A percentile compares a stretch with the other conserved stretches of the same genome.
Evolutionary conservation across 2,329 filamentous ascomycete species (phyloP).

Genomic region (Penicillium sp.): DNA sequence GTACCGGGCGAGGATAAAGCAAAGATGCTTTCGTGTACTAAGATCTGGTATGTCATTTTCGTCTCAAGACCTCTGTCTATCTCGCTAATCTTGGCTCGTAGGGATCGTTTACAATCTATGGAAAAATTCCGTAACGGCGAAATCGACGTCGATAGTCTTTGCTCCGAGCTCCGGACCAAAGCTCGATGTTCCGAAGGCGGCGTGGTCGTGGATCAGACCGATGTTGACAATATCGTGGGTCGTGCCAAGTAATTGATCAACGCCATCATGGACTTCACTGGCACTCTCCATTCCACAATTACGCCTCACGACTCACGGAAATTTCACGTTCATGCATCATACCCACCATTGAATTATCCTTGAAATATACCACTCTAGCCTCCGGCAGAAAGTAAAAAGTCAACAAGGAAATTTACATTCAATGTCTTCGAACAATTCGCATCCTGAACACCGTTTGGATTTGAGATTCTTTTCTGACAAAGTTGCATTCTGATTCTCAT

Average conservation of each 20-base stretch:
- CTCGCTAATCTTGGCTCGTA: slow-evolving; percentile 47
- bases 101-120: slow-evolving; percentile 84
- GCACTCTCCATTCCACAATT: slow-evolving; percentile 1
- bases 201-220: slow-evolving; percentile 79
- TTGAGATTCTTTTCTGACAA: background rate
- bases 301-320: slow-evolving; percentile 19
- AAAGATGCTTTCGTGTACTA: slow-evolving; percentile 73
- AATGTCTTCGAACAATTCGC: too few species aligned
- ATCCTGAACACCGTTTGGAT: background rate
- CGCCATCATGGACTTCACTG: slow-evolving; percentile 1
- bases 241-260: slow-evolving; percentile 26
- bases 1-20: slow-evolving; percentile 56
- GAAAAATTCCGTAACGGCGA: slow-evolving; percentile 83
- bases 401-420: slow-evolving; percentile 8
- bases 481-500: slow-evolving; percentile 1
- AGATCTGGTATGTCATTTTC: slow-evolving; percentile 75
- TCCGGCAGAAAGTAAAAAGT: slow-evolving; percentile 17
- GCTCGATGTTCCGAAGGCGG: slow-evolving; percentile 87
- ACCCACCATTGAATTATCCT: slow-evolving; percentile 18
- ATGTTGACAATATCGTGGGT: slow-evolving; percentile 73
- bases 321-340: slow-evolving; percentile 11
- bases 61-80: background rate
- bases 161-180: slow-evolving; percentile 88
- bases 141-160: slow-evolving; percentile 88
- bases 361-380: slow-evolving; percentile 5